Evolutionary conservation across 2,329 filamentous ascomycete genomes (phyloP).

Genomic region (Colletotrichum orbiculare): DNA sequence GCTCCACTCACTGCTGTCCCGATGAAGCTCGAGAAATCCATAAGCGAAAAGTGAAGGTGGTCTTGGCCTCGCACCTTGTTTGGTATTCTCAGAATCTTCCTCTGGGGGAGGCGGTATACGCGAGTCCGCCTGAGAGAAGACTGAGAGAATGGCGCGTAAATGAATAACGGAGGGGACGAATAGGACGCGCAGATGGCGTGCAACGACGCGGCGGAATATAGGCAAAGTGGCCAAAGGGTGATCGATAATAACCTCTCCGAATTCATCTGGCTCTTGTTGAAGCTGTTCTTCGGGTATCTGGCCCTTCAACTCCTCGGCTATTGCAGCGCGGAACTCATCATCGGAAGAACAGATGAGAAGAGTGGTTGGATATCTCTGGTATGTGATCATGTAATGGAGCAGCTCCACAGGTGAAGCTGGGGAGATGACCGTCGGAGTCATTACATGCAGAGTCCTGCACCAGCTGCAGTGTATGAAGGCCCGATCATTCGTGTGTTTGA

Average conservation of each 20-base stretch:
- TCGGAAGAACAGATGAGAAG: conserved; percentile 78
- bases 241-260: neutral
- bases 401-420: conserved; percentile 69
- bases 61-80: neutral
- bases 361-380: conserved; percentile 68
- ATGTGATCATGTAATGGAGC: conserved; percentile 70
- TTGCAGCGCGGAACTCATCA: conserved; percentile 70
- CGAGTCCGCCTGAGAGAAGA: conserved; percentile 56
- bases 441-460: neutral
- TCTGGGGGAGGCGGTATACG: conserved; percentile 49
- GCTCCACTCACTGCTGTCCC: conserved; percentile 78
- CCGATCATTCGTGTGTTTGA: neutral
- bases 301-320: conserved; percentile 58
- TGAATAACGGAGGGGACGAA: conserved; percentile 83
- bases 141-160: conserved; percentile 79
- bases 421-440: conserved; percentile 57
- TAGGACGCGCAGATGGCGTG: conserved; percentile 74
- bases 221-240: conserved; percentile 67
- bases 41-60: conserved; percentile 69
- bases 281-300: conserved; percentile 10
- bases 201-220: conserved; percentile 75
- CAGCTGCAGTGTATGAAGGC: neutral
- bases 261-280: neutral
- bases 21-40: conserved; percentile 73
- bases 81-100: conserved; percentile 3